Conservation (phyloP, 371 early-diverging fungal species). For the Saksenaea vasiformis region DNA sequence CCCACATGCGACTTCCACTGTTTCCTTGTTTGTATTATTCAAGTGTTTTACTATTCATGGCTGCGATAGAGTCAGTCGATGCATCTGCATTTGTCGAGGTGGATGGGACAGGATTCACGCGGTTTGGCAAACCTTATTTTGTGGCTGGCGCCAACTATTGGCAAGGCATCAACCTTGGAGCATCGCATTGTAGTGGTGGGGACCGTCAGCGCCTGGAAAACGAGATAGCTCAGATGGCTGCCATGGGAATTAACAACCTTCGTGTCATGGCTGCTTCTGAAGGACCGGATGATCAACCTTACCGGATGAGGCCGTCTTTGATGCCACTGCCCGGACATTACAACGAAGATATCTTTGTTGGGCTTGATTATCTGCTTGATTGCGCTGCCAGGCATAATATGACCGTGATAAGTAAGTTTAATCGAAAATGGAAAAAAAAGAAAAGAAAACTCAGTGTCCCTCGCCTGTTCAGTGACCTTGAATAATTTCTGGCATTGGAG, state of each 20-base stretch:
- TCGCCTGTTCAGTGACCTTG: slow-evolving; percentile 35
- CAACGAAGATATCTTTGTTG: slow-evolving; percentile 52
- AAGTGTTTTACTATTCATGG: not conserved
- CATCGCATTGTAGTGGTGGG: slow-evolving; percentile 37
- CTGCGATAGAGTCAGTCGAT: not conserved
- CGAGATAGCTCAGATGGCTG: slow-evolving; percentile 52
- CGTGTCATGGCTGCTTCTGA: slow-evolving; percentile 68
- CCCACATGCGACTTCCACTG: not conserved
- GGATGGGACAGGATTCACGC: slow-evolving; percentile 24
- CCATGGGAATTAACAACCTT: slow-evolving; percentile 59
- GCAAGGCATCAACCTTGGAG: slow-evolving; percentile 75
- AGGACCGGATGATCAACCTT: slow-evolving; percentile 64
- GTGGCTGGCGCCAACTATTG: slow-evolving; percentile 70
- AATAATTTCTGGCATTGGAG: slow-evolving; percentile 69
- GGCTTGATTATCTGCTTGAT: slow-evolving; percentile 55
- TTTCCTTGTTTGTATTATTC: not conserved
- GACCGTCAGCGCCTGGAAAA: slow-evolving; percentile 48
- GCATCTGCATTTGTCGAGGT: slow-evolving; percentile 25
- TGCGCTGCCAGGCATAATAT: slow-evolving; percentile 48
- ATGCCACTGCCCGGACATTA: slow-evolving; percentile 59
- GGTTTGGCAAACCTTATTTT: slow-evolving; percentile 29
- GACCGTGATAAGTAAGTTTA: slow-evolving; percentile 51
- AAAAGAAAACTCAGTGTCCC: not conserved
- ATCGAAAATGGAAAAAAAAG: not conserved
- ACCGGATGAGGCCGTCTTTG: slow-evolving; percentile 60